Evolutionary conservation across 495 filamentous ascomycete species (phyloP).

Genomic region (Emericellopsis terricola): DNA sequence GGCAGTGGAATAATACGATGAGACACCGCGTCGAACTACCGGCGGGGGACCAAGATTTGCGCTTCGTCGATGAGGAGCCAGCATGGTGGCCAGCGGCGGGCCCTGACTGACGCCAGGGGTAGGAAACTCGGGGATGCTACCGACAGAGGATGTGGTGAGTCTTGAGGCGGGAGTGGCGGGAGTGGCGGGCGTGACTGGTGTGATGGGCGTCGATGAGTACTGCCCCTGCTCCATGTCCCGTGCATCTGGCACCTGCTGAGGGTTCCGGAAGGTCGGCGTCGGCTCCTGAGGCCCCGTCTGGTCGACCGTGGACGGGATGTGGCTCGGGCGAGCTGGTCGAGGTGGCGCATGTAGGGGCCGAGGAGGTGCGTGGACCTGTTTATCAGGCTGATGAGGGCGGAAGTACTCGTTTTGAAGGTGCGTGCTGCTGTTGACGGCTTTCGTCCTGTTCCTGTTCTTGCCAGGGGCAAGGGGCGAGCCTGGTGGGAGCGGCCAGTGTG

Average conservation of each 20-base stretch:
- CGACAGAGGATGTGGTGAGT: slow-evolving; percentile 37
- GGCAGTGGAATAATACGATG: slow-evolving; percentile 54
- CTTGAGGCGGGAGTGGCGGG: slow-evolving; percentile 22
- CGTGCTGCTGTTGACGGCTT: too few relatives aligned
- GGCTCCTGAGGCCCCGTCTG: slow-evolving; percentile 28
- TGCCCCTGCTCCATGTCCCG: slow-evolving; percentile 11
- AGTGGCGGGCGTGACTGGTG: slow-evolving; percentile 13
- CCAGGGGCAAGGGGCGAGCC: neutral
- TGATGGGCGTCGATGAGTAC: slow-evolving; percentile 11
- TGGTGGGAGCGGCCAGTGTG: neutral
- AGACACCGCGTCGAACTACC: slow-evolving; percentile 46
- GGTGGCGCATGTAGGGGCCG: neutral
- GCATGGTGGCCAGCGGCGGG: slow-evolving; percentile 4
- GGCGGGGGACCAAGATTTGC: slow-evolving; percentile 46
- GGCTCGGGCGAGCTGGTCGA: slow-evolving; percentile 31
- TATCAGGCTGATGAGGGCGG: too few relatives aligned
- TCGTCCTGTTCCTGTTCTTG: neutral
- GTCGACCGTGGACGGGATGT: slow-evolving; percentile 35
- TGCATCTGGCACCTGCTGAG: too few relatives aligned
- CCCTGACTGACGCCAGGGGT: slow-evolving; percentile 21
- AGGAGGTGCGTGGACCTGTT: too few relatives aligned
- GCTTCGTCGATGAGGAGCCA: slow-evolving; percentile 28
- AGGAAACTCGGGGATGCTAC: slow-evolving; percentile 43
- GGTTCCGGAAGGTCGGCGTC: slow-evolving; percentile 32
- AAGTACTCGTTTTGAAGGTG: too few relatives aligned